These are phyloP conservation scores for Yarrowia porcina DNA, from an alignment of 805 yeast species.

Conservation along the genomic window DNA sequence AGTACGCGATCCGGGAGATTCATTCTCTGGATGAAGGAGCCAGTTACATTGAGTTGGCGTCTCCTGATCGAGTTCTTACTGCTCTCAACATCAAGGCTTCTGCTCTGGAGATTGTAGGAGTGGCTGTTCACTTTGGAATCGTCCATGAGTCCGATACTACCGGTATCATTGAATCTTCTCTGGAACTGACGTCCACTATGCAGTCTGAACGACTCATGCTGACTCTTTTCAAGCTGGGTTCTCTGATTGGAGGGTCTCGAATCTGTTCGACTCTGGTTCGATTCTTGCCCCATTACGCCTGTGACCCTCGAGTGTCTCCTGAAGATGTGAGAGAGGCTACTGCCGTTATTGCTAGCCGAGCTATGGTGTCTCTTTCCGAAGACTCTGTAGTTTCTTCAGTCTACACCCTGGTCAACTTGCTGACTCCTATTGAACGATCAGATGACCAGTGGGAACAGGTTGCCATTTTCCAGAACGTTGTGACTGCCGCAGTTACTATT, in stretches of 20 bases:
- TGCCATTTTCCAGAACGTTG: slow-evolving; percentile 57
- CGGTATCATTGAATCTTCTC: slow-evolving; percentile 48
- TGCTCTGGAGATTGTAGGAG: slow-evolving; percentile 59
- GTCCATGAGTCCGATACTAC: slow-evolving; percentile 46
- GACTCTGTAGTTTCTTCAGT: slow-evolving; percentile 81
- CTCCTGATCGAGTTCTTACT: slow-evolving; percentile 46
- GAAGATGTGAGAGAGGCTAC: slow-evolving; percentile 53
- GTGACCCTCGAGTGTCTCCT: slow-evolving; percentile 48
- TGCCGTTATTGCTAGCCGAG: slow-evolving; percentile 53
- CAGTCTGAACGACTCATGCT: slow-evolving; percentile 52
- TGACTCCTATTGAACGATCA: slow-evolving; percentile 44
- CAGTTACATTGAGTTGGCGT: slow-evolving; percentile 52
- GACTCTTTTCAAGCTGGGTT: slow-evolving; percentile 53
- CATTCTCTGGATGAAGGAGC: slow-evolving; percentile 56
- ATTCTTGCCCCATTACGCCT: slow-evolving; percentile 45
- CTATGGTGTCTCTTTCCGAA: slow-evolving; percentile 66
- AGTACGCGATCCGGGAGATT: slow-evolving; percentile 41
- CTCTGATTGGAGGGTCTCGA: slow-evolving; percentile 46
- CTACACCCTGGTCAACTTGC: slow-evolving; percentile 73
- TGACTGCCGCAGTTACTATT: slow-evolving; percentile 63
- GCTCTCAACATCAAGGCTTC: slow-evolving; percentile 55
- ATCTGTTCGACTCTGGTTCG: slow-evolving; percentile 37
- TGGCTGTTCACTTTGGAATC: slow-evolving; percentile 50
- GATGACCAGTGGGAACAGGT: slow-evolving; percentile 28
- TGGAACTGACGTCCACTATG: slow-evolving; percentile 53